These are phyloP conservation scores for Petunia hybrid DNA, from an alignment of 305 asterid genomes.

Conservation along the genomic window DNA sequence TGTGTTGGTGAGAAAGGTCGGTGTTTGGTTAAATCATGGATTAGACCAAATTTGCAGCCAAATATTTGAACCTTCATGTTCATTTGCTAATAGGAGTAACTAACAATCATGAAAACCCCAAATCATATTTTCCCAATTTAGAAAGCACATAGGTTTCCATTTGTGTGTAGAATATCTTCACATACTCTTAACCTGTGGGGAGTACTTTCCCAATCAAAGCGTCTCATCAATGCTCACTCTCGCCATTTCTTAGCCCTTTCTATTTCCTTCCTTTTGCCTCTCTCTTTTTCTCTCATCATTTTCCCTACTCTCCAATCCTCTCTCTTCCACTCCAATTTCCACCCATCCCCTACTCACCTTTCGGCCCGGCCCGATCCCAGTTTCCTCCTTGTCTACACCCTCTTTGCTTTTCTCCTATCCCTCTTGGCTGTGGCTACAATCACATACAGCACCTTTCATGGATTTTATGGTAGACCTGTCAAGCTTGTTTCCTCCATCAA, in stretches of 20 bases:
- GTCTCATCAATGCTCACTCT: constrained; percentile 67
- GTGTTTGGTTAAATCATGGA: too few species aligned
- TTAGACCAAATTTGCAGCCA: too few species aligned
- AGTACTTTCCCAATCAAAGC: constrained; percentile 66
- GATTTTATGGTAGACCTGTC: constrained; percentile 71
- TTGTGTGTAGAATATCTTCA: background rate
- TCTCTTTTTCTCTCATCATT: constrained; percentile 50
- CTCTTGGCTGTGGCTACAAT: constrained; percentile 57
- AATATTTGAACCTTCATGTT: too few species aligned
- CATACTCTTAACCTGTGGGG: constrained; percentile 56
- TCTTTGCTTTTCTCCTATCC: constrained; percentile 46
- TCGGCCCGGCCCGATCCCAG: constrained; percentile 14
- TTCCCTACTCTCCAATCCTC: constrained; percentile 53
- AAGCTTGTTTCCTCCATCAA: constrained; percentile 57
- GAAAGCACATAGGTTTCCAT: too few species aligned
- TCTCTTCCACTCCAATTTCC: constrained; percentile 41
- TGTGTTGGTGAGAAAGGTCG: too few species aligned
- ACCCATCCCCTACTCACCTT: constrained; percentile 38
- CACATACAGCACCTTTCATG: constrained; percentile 71
- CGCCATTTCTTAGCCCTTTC: constrained; percentile 77
- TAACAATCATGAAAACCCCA: too few species aligned
- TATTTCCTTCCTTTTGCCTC: constrained; percentile 72
- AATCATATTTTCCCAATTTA: too few species aligned
- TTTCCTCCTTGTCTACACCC: constrained; percentile 35
- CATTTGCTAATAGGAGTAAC: too few species aligned